These are phyloP conservation scores for Xerocomus spinulosus DNA, from an alignment of 768 basidiomycete genomes.

Conservation along the genomic window DNA sequence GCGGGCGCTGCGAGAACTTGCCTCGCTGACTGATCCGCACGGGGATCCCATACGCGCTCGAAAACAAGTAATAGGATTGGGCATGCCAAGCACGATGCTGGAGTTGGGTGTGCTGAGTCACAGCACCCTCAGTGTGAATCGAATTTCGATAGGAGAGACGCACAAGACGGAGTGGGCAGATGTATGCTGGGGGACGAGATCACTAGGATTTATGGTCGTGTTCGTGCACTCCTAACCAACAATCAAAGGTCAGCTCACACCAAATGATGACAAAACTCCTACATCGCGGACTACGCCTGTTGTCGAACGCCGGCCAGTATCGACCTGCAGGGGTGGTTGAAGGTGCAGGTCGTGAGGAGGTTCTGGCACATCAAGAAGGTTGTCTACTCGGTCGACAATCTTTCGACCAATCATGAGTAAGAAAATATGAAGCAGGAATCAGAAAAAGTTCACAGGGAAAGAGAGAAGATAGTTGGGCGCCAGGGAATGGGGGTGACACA, in stretches of 20 bases:
- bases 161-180: conserved; percentile 12
- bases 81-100: conserved; percentile 14
- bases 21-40: conserved; percentile 27
- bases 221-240: conserved; percentile 22
- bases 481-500: conserved; percentile 4
- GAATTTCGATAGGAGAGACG: conserved; percentile 12
- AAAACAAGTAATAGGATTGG: conserved; percentile 10
- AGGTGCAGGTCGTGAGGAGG: conserved; percentile 1
- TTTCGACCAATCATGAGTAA: conserved; percentile 27
- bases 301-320: conserved; percentile 7
- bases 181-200: conserved; percentile 1
- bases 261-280: conserved; percentile 1
- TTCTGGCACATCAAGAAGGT: conserved; percentile 13
- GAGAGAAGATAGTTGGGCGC: conserved; percentile 15
- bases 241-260: neutral
- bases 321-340: conserved; percentile 14
- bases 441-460: conserved; percentile 12
- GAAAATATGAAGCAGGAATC: conserved; percentile 9
- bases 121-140: conserved; percentile 15
- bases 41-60: conserved; percentile 12
- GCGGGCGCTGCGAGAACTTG: conserved; percentile 33
- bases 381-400: conserved; percentile 24
- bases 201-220: conserved; percentile 5
- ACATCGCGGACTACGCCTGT: conserved; percentile 10
- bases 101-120: conserved; percentile 24